A percentile compares a stretch with the other conserved stretches of the same genome.
Evolutionary conservation across 1,284 basidiomycete species (phyloP).

Genomic region (Blastosporella zonata): DNA sequence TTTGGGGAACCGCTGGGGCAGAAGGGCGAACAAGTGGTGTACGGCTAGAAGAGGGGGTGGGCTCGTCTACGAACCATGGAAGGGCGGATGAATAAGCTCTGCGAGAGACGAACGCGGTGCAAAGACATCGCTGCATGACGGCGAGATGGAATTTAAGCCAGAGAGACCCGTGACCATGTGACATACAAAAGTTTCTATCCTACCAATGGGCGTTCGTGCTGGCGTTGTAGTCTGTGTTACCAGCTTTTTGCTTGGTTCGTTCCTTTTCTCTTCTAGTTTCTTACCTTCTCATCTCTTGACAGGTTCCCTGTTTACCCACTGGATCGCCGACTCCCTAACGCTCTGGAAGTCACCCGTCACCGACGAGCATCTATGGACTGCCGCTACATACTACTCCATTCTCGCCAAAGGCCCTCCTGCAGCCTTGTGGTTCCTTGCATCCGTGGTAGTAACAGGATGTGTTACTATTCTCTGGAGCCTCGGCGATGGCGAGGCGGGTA

Average conservation of each 20-base stretch:
- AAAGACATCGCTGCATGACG: constrained; percentile 17
- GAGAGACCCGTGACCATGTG: constrained; percentile 17
- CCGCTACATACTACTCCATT: constrained; percentile 75
- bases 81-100: constrained; percentile 14
- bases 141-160: background rate
- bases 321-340: constrained; percentile 83
- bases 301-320: constrained; percentile 81
- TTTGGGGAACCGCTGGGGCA: constrained; percentile 28
- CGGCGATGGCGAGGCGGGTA: constrained; percentile 70
- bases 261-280: background rate
- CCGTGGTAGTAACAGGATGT: constrained; percentile 56
- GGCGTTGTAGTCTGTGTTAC: constrained; percentile 70
- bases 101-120: constrained; percentile 1
- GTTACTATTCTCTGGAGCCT: constrained; percentile 72
- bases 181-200: constrained; percentile 13
- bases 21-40: constrained; percentile 32
- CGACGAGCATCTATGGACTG: constrained; percentile 74
- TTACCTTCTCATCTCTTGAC: constrained; percentile 10
- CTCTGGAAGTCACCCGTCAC: constrained; percentile 81
- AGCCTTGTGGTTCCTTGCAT: constrained; percentile 52
- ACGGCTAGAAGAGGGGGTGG: constrained; percentile 13
- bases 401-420: constrained; percentile 60
- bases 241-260: constrained; percentile 74
- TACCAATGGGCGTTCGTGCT: constrained; percentile 63
- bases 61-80: constrained; percentile 47